A percentile compares a stretch with the other conserved stretches of the same genome.
Conservation (phyloP, 164 flowering plant species). For the Taxillus chinensis region DNA sequence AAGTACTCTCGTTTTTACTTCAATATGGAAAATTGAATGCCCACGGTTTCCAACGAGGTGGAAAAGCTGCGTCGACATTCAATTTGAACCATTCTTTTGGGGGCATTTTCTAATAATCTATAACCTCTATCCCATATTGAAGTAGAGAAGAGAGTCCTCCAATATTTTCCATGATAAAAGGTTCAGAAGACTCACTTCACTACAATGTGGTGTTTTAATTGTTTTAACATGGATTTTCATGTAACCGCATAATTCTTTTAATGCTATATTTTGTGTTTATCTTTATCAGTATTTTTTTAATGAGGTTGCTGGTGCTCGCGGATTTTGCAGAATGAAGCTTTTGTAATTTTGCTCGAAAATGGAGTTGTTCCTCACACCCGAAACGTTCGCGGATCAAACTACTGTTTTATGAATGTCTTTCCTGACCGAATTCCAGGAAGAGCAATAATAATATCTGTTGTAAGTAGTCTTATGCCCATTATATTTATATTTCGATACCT, state of each 20-base stretch:
- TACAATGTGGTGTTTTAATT: constrained; percentile 29
- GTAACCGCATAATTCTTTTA: too few relatives aligned
- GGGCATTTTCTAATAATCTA: too few relatives aligned
- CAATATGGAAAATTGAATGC: too few relatives aligned
- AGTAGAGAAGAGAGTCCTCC: too few relatives aligned
- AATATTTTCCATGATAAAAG: constrained; percentile 39
- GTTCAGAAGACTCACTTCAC: constrained; percentile 38
- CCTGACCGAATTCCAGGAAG: constrained; percentile 87
- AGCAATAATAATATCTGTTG: constrained; percentile 88
- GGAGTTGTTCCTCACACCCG: constrained; percentile 76
- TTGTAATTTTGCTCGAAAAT: constrained; percentile 55
- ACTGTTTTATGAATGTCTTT: constrained; percentile 77
- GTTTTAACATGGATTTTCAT: too few relatives aligned
- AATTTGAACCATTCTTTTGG: too few relatives aligned
- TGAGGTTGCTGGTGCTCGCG: not conserved
- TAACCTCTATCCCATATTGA: too few relatives aligned
- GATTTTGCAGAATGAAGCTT: constrained; percentile 64
- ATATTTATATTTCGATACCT: not conserved
- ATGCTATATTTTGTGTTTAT: too few relatives aligned
- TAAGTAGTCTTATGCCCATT: constrained; percentile 40
- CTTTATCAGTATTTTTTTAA: not conserved
- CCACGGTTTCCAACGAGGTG: too few relatives aligned
- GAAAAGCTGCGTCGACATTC: too few relatives aligned
- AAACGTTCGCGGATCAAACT: constrained; percentile 82
- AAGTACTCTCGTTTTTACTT: too few relatives aligned